Evolutionary conservation across 495 filamentous ascomycete species (phyloP), one percentile per base, ranked within the genome.

Genomic region (Aspergillus saccharolyticus): DNA sequence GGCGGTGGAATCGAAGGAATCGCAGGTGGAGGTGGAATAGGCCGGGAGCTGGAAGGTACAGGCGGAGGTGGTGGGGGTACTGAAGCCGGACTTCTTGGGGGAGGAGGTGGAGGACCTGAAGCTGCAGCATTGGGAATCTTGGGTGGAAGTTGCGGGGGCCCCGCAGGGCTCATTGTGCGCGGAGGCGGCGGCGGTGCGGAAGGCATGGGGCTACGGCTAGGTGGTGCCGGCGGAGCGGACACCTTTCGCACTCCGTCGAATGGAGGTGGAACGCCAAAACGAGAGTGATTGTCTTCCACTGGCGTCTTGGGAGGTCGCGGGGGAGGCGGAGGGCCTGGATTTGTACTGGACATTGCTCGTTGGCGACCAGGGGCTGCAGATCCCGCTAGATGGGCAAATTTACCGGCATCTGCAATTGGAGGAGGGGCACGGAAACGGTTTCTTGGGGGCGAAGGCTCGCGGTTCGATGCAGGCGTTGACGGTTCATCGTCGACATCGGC

Each of bases 271-370:
- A 97, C 91, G 19, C 80, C 83, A 67, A 88, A 90, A 59, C 76
- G 87, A 25, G 77, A 73, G 16, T 80, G 68, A 62, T 68, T 64
- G 18, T 91, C 89, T 28, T 93, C 89, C 64, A 91, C 76, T 3
- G 90, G 89, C 3, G 84, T 88, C 71, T 97, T 97, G 1, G 92
- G 89, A 42, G 92, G 91, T 62, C 90, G 79, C 8, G 91, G 91
- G 18, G 91, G 91, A 33, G 91, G 90, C 4, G 90, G 88, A 17
- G 92, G 89, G 2, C 86, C 90, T 19, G 87, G 77, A 43, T 80
- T 82, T 18, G 81, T 72, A 15, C 83, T 71, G 12, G 86, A 87
- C 22, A 73, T 57, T 43, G 87, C 83, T 55, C 85, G 77, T 42
- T 78, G 76, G 56, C 86, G 77, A 28, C 70, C 65, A 16, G 83